Base-by-base conservation (phyloP, 345 rosid species). In the Xanthoceras sorbifolium region DNA sequence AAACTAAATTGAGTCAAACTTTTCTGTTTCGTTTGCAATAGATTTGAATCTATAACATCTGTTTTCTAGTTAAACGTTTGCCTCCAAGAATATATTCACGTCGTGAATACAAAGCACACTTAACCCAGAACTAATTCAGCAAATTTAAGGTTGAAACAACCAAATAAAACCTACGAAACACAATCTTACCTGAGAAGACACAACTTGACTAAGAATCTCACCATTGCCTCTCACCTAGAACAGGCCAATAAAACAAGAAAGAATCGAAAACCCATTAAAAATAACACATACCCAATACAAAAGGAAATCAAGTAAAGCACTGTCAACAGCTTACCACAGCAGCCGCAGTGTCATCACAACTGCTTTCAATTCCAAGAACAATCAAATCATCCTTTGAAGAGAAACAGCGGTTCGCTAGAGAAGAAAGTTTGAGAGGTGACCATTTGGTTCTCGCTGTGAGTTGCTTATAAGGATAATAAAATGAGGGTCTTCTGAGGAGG, bases 331-430 rank as follows among this genome's bases (percentile, higher is more conserved):
- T 82, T 81, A 95, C 99, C n/a, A 95, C 84, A 76, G 99, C 99
- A 29, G 97, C 98, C 0, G 98, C 99, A 11, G 99, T 95, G 88
- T 92, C 98, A 52, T 95, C 98, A 61, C 99, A 95, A 85, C 98
- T 93, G 26, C 94, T 95, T 83, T 95, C 99, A 76, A 95, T 92
- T 44, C 99, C 99, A n/a, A 95, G 89, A 77, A 95, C 91, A 40
- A 93, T 84, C 86, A 95, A 85, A 79, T 87, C 89, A 46, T 84
- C 90, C 3, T 31, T 71, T 2, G 75, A 77, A 82, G 76, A 59
- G 36, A 71, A 85, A 36, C 73, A 73, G 71, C 60, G 71, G 40
- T 76, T 14, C 17, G 67, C 34, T 6, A 52, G 63, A 61, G 84
- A 72, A 80, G 84, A 79, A 66, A 77, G 72, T 75, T 15, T 22